phyloP scores from a whole-genome alignment of 805 yeast species.

The Kluyveromyces siamensis region DNA sequence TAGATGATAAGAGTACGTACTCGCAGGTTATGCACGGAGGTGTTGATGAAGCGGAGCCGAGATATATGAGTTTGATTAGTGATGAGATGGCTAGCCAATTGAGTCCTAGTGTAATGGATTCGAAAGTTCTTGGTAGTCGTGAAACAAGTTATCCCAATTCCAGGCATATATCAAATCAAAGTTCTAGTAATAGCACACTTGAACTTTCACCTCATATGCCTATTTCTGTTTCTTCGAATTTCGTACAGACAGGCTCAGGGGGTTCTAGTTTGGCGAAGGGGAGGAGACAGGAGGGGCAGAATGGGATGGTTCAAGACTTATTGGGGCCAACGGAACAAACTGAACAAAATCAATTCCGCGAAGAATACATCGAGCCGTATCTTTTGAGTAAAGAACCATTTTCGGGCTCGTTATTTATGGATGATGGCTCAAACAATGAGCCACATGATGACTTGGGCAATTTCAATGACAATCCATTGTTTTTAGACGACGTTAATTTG shows the following conservation, averaged over 20 bases:
- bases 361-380: constrained; percentile 14
- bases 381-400: constrained; percentile 7
- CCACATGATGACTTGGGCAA: neutral
- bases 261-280: neutral
- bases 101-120: neutral
- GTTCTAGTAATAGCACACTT: neutral
- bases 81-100: neutral
- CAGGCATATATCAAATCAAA: neutral
- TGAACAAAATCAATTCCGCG: constrained; percentile 1
- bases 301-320: neutral
- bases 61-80: neutral
- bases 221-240: neutral
- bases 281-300: neutral
- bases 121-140: neutral
- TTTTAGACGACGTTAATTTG: neutral
- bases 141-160: constrained; percentile 1
- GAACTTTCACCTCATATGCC: neutral
- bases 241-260: neutral
- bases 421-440: neutral
- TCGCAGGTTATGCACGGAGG: neutral
- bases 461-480: neutral
- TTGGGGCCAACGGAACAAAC: neutral
- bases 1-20: constrained; percentile 11
- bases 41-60: neutral
- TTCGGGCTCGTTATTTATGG: constrained; percentile 1